Base-by-base conservation (phyloP, 768 basidiomycete genomes). In the Amyloporia xantha region DNA sequence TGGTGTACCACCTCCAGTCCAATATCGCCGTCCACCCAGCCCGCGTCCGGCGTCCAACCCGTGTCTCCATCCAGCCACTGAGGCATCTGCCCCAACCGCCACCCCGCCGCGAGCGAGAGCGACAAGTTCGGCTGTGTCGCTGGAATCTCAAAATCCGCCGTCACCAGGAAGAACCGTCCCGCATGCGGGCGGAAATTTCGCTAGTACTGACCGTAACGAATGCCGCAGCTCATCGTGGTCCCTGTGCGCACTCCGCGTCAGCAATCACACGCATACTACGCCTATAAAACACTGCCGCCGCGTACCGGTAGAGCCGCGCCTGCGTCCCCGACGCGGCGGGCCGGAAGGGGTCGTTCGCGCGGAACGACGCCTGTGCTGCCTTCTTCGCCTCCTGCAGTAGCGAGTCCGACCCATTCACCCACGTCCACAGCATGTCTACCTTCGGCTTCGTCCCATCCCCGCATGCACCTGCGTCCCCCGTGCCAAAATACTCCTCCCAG, bases 141-240 rank as follows among this genome's bases (percentile, higher is more conserved):
- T 7, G 61, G 61, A 20, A 62, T 46, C n/a, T 54, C 51, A 21
- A 68, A 64, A 52, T 68, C 67, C 25, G 67, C 61, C 19, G 69
- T 65, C 44, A 71, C 54, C 38, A 71, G 47, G 51, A 64, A 64
- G 53, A 67, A 67, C 39, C 51, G 58, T 35, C 49, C 50, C n/a
- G 62, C 58, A 46, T 60, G 61, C 7, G 43, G 44, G 4, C 59
- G 53, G 45, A 63, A 68, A 42, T 66, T 62, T 17, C n/a, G 55
- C 57, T 4, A 65, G 57, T 1, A 63, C 68, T 4, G 67, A 60
- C 25, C 69, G 64, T 28, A 71, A 54, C 1, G 67, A 68, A 41
- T 67, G 66, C 12, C 64, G 62, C 26, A 71, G 59, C 50, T 71
- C 69, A 50, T 68, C 67, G 53, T 69, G 66, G 42, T 71, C 66